A percentile compares a stretch with the other conserved stretches of the same genome.
Evolutionary conservation across 2,329 filamentous ascomycete genomes (phyloP).

Genomic region (Eurotiales sp.): DNA sequence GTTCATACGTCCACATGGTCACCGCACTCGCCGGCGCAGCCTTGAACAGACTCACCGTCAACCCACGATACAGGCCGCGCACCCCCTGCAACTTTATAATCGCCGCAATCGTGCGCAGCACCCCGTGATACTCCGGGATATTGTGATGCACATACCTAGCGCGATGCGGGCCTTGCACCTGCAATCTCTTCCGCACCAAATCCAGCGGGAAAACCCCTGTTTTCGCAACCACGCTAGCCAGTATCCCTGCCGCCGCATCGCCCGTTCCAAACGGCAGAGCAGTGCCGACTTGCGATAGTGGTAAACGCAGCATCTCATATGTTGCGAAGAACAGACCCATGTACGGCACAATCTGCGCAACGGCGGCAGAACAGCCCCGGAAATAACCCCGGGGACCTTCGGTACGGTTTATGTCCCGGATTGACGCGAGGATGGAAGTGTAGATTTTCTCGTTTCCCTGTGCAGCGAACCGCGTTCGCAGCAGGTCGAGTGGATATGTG

Average conservation of each 20-base stretch:
- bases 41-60: conserved; percentile 87
- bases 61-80: conserved; percentile 78
- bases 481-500: conserved; percentile 90
- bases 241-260: conserved; percentile 76
- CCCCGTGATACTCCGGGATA: conserved; percentile 76
- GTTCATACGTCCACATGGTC: conserved; percentile 93
- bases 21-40: conserved; percentile 89
- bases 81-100: conserved; percentile 72
- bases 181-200: conserved; percentile 84
- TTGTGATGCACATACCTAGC: conserved; percentile 75
- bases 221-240: conserved; percentile 79
- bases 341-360: conserved; percentile 87
- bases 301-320: conserved; percentile 72
- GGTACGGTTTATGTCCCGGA: conserved; percentile 67
- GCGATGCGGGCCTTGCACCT: conserved; percentile 89
- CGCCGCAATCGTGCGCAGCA: conserved; percentile 60
- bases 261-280: conserved; percentile 68
- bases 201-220: conserved; percentile 90
- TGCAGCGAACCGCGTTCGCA: conserved; percentile 94
- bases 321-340: conserved; percentile 95
- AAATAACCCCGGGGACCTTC: conserved; percentile 84
- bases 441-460: conserved; percentile 84
- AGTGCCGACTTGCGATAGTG: conserved; percentile 38
- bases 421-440: conserved; percentile 61
- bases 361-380: conserved; percentile 73